Evolutionary conservation across 345 rosid species (phyloP), one percentile per base, ranked within the genome.

Genomic region (Dipteronia sinensis): DNA sequence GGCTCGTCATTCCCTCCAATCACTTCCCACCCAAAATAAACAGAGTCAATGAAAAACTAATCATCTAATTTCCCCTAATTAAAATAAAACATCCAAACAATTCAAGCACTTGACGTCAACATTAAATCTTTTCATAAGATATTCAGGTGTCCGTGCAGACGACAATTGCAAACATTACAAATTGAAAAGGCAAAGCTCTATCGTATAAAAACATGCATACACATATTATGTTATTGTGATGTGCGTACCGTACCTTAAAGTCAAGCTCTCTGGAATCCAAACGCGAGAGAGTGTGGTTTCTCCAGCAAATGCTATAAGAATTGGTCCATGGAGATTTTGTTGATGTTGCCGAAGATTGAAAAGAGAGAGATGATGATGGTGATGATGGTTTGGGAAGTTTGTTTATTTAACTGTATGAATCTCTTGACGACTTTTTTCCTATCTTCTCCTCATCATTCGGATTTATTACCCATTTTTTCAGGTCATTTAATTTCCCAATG

Each of bases 1-100:
- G 16, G 34, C 68, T 49, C 40, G 83, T 10, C 65, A 84, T 76
- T 87, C 82, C 85, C 63, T 84, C 69, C 83, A 79, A 38, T 23
- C 75, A 63, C 58, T 75, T 67, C n/a, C 53, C 29, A 3, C 71
- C 46, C 63, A 65, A 34, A 69, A 19, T 9, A 56, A 56, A 11
- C 7, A 55, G 2, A 56, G 9, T 6, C 29, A 12, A 55, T 16
- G n/a, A 56, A 71, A 22, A 20, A 9, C 22, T 16, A 58, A n/a
- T 25, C 23, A 58, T 55, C n/a, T 20, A 71, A 23, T 69, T 46
- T 56, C 49, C 23, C 7, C 27, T 29, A 16, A 10, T 4, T 9
- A 29, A 55, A 17, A 58, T 6, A 44, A 44, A 44, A 44, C 8
- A 44, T 7, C 49, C 11, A 10, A 42, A 46, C 13, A 46, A 46